Evolutionary conservation across 805 yeast species (phyloP).

Genomic region (Candida arabinofermentans): DNA sequence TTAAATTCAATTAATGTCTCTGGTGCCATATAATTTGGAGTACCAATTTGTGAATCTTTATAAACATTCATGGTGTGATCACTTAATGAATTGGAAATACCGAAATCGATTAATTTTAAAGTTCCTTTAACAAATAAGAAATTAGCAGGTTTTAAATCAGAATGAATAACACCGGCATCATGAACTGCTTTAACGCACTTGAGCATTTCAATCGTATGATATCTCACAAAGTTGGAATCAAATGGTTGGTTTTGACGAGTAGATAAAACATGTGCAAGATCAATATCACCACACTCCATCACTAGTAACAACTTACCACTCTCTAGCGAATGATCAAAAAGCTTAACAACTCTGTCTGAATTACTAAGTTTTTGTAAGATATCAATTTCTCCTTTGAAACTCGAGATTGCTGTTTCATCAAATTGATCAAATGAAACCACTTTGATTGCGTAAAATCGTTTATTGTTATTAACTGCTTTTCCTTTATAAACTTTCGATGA

Average conservation of each 20-base stretch:
- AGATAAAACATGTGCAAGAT: constrained; percentile 75
- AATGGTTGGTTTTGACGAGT: constrained; percentile 46
- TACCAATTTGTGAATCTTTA: constrained; percentile 88
- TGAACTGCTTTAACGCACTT: constrained; percentile 89
- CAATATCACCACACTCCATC: constrained; percentile 95
- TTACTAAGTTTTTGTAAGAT: constrained; percentile 56
- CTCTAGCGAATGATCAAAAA: constrained; percentile 69
- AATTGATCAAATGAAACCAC: constrained; percentile 77
- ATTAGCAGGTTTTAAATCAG: constrained; percentile 55
- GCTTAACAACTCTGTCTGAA: constrained; percentile 70
- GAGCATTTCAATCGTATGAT: constrained; percentile 71
- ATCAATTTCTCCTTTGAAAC: constrained; percentile 88
- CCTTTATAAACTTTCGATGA: constrained; percentile 88
- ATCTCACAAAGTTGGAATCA: constrained; percentile 77
- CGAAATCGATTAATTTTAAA: constrained; percentile 89
- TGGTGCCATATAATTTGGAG: constrained; percentile 98
- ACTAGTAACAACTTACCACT: constrained; percentile 64
- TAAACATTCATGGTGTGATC: constrained; percentile 89
- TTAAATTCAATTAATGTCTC: constrained; percentile 76
- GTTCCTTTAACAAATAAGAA: constrained; percentile 79
- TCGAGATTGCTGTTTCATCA: constrained; percentile 67
- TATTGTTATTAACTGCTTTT: constrained; percentile 44
- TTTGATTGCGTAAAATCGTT: constrained; percentile 66
- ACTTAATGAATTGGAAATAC: constrained; percentile 91
- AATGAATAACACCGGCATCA: constrained; percentile 67